A percentile compares a stretch with the other conserved stretches of the same genome.
phyloP scores from a whole-genome alignment of 148 eudicot genomes.

The Talinum fruticosum region DNA sequence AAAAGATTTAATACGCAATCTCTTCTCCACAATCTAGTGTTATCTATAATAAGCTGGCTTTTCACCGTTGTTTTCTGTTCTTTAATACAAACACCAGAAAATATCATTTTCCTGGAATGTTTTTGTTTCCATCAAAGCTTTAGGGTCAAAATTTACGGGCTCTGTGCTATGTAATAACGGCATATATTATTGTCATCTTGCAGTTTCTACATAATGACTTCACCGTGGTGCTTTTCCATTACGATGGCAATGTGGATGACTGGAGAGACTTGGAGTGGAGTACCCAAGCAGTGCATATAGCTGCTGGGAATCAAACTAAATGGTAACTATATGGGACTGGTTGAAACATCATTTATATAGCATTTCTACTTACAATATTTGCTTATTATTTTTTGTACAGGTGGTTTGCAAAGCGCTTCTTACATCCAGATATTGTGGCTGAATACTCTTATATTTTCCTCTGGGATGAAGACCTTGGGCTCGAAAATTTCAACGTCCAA shows the following conservation, averaged over 20 bases:
- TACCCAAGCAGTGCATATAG: conserved; percentile 47
- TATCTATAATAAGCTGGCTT: background rate
- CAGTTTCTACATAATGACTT: conserved; percentile 49
- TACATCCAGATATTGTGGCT: conserved; percentile 66
- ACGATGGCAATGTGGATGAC: conserved; percentile 60
- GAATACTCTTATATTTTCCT: conserved; percentile 61
- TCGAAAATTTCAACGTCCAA: conserved; percentile 48
- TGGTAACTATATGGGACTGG: conserved; percentile 34
- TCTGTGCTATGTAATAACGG: background rate
- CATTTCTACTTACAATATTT: background rate
- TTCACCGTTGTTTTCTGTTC: background rate
- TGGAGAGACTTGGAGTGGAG: conserved; percentile 63
- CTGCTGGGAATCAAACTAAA: conserved; percentile 61
- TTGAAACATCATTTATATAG: background rate
- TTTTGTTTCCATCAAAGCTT: background rate
- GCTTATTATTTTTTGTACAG: conserved; percentile 23
- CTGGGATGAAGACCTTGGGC: conserved; percentile 83
- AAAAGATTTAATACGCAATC: too few species aligned
- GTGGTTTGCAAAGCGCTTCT: conserved; percentile 82
- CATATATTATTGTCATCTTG: conserved; percentile 10
- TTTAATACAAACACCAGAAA: background rate
- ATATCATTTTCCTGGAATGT: too few species aligned
- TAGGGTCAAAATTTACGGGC: background rate
- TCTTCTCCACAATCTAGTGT: too few species aligned
- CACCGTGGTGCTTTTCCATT: conserved; percentile 66